Percentiles rank a stretch among this genome's conserved stretches.
Conservation (phyloP, 768 basidiomycete genomes). For the Tulasnella sp. region DNA sequence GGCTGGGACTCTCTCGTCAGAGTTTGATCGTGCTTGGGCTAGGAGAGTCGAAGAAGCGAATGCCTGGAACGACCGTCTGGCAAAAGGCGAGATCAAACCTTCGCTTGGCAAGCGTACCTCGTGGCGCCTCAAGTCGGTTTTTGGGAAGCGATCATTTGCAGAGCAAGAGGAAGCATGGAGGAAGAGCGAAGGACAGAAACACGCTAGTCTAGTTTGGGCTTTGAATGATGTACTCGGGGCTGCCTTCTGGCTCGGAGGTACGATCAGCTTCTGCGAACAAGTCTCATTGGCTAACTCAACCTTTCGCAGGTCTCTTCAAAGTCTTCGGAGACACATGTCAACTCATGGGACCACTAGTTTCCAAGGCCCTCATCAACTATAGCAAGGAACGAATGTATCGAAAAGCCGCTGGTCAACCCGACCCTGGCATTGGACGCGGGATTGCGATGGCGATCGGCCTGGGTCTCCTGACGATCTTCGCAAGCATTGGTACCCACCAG, state of each 20-base stretch:
- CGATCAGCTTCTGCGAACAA: neutral
- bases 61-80: conserved; percentile 60
- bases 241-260: conserved; percentile 66
- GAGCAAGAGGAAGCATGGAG: conserved; percentile 52
- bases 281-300: neutral
- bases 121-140: conserved; percentile 49
- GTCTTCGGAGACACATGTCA: conserved; percentile 63
- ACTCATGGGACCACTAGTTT: conserved; percentile 64
- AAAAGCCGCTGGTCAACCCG: conserved; percentile 43
- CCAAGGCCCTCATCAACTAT: conserved; percentile 66
- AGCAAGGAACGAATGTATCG: conserved; percentile 53
- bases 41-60: conserved; percentile 54
- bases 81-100: conserved; percentile 52
- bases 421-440: conserved; percentile 53
- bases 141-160: conserved; percentile 38
- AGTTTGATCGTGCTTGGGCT: conserved; percentile 61
- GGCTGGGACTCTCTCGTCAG: conserved; percentile 54
- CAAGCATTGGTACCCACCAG: conserved; percentile 67
- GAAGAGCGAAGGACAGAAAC: conserved; percentile 50
- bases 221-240: conserved; percentile 62
- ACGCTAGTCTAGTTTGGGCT: conserved; percentile 61
- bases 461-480: conserved; percentile 53
- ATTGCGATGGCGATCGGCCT: conserved; percentile 63
- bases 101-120: conserved; percentile 45
- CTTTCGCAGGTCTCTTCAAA: conserved; percentile 50